Base-by-base conservation (phyloP, 805 yeast species). In the Vanderwaltozyma tropicalis region DNA sequence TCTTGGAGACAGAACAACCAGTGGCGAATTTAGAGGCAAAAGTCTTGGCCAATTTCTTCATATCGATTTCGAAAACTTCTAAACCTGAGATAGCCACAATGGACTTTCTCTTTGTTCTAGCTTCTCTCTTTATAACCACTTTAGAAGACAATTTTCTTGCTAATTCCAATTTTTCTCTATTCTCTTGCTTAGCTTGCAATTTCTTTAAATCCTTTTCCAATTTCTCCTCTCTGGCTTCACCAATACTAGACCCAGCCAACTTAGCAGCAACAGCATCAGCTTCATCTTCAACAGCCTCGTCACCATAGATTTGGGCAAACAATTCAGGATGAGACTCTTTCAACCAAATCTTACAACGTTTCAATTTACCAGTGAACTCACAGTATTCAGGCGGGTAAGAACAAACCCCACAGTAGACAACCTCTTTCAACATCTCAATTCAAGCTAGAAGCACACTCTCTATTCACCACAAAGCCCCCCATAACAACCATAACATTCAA, bases 21-120 rank as follows among this genome's bases (percentile, higher is more conserved):
- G 96, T 88, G 12, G 97, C 97, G 56, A 89, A 88, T 60, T 83
- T 86, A 26, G 92, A 80, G 0, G 96, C 92, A 62, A 89, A 88
- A 0, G 87, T 78, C 69, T 89, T 89, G 32, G 95, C 83, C 47
- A 86, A 68, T 56, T 87, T 88, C 67, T 88, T 88, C 75, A 84
- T 72, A 56, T 88, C 96, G 43, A 86, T 73, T 43, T 80, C 89
- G 56, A 86, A 80, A 28, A 87, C 84, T 56, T 89, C 96, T 45
- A 88, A 69, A 13, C 96, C 96, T 15, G 82, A 71, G 35, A 88
- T 80, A 17, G 94, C 82, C 37, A 87, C 80, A 39, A 87, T 82
- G 54, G 80, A 85, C 60, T 88, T 88, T 52, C 94, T 72, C 64
- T 84, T 84, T 24, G 94, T 83, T 59, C 97, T 74, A 51, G 86